Evolutionary conservation across 164 flowering plant genomes (phyloP), one percentile per base, ranked within the genome.

Genomic region (Euptelea pleiosperma): DNA sequence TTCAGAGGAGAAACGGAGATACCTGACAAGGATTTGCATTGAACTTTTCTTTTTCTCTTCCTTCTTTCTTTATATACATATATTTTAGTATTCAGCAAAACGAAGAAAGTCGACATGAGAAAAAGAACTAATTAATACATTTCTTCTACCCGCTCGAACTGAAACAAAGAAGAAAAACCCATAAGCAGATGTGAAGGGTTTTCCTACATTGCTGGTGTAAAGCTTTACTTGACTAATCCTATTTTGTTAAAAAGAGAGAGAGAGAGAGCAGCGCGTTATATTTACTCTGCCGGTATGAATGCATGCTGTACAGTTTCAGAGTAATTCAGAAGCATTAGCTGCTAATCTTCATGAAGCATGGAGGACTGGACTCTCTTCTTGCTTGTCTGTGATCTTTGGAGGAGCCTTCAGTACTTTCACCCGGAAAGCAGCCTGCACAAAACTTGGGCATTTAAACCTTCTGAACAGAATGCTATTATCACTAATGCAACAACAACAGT

Each of bases 361-460:
- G n/a, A 79, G 74, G 51, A 67, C 14, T 55, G 52, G 57, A 35
- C 57, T 63, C 52, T 31, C 73, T 36, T 66, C 64, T 60, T 65
- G 56, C n/a, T 50, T 36, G 8, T 26, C 58, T 8, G 52, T 24
- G 22, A n/a, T 48, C 19, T 66, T 65, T 34, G 76, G 59, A 16
- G 78, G 70, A 53, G 49, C 50, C 31, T 63, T 73, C 57, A 81
- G 61, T 19, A 78, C 91, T 73, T 91, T 91, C 8, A 91, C 93
- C 26, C 86, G 82, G 58, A 75, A 87, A 0, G 53, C 41, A 2
- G 73, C 93, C 89, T 90, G 87, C 69, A 72, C 8, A 57, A 31
- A 22, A 40, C 24, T 40, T 49, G 42, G 39, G 28, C 9, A 42
- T 51, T 41, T 35, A 43, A 12, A 21, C 26, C 34, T 26, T 45